Evolutionary conservation across 352 stramenopile species (phyloP).

Genomic region (Pythium pyrilobum): DNA sequence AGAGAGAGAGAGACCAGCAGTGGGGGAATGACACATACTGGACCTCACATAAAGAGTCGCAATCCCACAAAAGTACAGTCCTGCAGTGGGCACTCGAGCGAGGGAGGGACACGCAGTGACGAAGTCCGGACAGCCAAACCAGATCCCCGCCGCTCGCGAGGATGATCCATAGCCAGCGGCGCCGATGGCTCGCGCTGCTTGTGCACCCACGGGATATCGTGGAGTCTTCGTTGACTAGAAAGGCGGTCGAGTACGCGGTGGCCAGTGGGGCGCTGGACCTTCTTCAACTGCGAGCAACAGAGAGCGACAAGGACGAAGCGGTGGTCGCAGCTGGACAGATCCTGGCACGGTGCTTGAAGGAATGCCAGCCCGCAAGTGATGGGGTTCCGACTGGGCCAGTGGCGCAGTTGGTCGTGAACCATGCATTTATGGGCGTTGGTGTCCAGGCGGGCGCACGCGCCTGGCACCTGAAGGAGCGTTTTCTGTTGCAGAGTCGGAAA

Average conservation of each 20-base stretch:
- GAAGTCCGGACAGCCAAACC: not conserved
- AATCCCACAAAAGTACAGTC: conserved; percentile 20
- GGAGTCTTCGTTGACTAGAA: not conserved
- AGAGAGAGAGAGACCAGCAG: not conserved
- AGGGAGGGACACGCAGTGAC: not conserved
- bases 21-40: not conserved
- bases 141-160: not conserved
- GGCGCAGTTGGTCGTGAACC: conserved; percentile 11
- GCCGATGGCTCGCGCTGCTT: conserved; percentile 21
- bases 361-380: no score
- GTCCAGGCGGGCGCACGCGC: not conserved
- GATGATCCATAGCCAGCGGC: not conserved
- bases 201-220: conserved; percentile 23
- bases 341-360: not conserved
- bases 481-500: not conserved
- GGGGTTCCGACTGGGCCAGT: not conserved
- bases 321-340: conserved; percentile 4
- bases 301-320: conserved; percentile 2
- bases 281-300: conserved; percentile 24
- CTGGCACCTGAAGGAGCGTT: conserved; percentile 18
- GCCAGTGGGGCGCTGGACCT: conserved; percentile 18
- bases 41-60: conserved; percentile 15
- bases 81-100: not conserved
- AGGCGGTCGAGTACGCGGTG: not conserved
- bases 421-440: conserved; percentile 5